Conservation (phyloP, 129 eudicot species). For the Sambucus nigra region DNA sequence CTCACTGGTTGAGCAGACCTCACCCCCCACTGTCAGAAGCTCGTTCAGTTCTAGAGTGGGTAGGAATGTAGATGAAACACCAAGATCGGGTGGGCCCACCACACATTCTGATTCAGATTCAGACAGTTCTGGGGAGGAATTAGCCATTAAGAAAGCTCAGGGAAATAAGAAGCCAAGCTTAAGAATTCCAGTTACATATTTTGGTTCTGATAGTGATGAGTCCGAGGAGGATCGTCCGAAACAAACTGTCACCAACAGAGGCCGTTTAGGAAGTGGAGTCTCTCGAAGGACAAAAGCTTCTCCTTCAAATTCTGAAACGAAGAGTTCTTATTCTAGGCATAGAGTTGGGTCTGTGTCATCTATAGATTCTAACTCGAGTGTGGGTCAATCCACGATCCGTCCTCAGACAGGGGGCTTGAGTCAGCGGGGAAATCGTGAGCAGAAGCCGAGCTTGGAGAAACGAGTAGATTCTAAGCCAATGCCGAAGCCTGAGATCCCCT, state of each 20-base stretch:
- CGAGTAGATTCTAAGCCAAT: conserved; percentile 8
- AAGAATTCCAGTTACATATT: conserved; percentile 30
- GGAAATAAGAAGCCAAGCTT: conserved; percentile 19
- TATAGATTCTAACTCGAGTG: conserved; percentile 16
- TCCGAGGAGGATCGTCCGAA: conserved; percentile 36
- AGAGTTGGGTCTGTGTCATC: conserved; percentile 15
- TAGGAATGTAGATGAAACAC: conserved; percentile 13
- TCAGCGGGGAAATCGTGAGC: not conserved
- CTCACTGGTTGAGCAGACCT: conserved; percentile 5
- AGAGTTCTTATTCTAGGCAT: conserved; percentile 12
- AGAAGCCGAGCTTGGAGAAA: not conserved
- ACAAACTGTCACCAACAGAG: conserved; percentile 17
- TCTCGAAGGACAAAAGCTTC: conserved; percentile 62
- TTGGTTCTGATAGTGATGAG: conserved; percentile 37
- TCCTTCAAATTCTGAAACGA: conserved; percentile 13
- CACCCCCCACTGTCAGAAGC: conserved; percentile 14
- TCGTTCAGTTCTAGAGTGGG: conserved; percentile 17
- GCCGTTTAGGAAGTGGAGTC: conserved; percentile 24
- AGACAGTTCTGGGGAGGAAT: conserved; percentile 35
- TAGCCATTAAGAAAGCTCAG: not conserved
- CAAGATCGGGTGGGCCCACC: conserved; percentile 9
- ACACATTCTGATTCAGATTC: conserved; percentile 33
- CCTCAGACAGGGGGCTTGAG: not conserved
- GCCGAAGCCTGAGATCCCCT: conserved; percentile 8
- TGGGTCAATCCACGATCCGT: too few species aligned